Evolutionary conservation across 2,329 filamentous ascomycete species (phyloP), one percentile per base, ranked within the genome.

Genomic region (Tetracladium maxilliforme): DNA sequence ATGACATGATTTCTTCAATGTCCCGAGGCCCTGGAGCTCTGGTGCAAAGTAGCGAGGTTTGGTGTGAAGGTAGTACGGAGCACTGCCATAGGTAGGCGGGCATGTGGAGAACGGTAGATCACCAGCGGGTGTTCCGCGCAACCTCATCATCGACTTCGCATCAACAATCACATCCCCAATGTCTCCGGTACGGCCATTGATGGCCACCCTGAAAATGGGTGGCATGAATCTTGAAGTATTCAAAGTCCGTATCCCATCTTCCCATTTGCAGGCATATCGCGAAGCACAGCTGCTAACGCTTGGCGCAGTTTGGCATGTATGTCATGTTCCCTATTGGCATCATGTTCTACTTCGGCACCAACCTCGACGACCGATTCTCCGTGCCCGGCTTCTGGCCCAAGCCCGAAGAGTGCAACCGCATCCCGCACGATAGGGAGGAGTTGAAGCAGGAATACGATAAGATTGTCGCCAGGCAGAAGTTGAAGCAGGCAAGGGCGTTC

Each of bases 271-370:
- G 7, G 8, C 12, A 13, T 10, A 10, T 10, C 9, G 15, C 12
- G 10, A 10, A 16, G 8, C 19, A 10, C 10, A 10, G 13, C n/a
- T 7, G 11, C 13, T n/a, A 6, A 8, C 11, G 5, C 18, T 22
- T 10, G 16, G 6, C 21, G 29, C 34, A 94, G 87, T 98, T 98
- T 52, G 86, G 87, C 59, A 81, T 92, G 68, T 98, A 98, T 61
- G 76, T 98, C 59, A 77, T 94, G 67, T 98, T 98, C 56, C 90
- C 90, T 11, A 95, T 98, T 44, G 84, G 82, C 41, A 86, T 90
- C 63, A 98, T 98, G 90, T 95, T 92, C 65, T 98, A 98, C 62
- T 98, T 95, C 53, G 90, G 90, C 48, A 93, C 86, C 29, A 98
- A 98, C 53, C 81, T 98, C 47, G 90, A 98, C 54, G 68, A 77